Evolutionary conservation across 768 basidiomycete species (phyloP).

Genomic region (Cyathus striatus): DNA sequence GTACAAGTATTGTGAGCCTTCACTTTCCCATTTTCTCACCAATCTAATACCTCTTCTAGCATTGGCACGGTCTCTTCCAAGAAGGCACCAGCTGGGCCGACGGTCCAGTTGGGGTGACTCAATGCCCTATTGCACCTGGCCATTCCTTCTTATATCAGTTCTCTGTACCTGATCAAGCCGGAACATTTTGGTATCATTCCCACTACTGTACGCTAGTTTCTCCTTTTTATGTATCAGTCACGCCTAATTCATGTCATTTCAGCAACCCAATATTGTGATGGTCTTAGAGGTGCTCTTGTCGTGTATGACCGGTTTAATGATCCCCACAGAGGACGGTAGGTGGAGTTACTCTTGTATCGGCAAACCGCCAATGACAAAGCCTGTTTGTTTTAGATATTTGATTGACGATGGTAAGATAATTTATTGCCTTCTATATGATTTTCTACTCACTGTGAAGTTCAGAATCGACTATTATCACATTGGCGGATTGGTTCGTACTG

Average conservation of each 20-base stretch:
- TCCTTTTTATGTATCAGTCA: slow-evolving; percentile 10
- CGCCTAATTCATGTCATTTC: slow-evolving; percentile 21
- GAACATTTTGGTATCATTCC: slow-evolving; percentile 20
- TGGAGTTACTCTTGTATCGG: background rate
- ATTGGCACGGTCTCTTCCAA: slow-evolving; percentile 51
- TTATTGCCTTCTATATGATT: too few species aligned
- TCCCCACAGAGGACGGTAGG: slow-evolving; percentile 11
- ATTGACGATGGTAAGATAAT: slow-evolving; percentile 34
- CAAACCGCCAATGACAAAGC: background rate
- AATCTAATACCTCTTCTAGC: slow-evolving; percentile 14
- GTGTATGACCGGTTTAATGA: slow-evolving; percentile 26
- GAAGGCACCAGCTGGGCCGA: slow-evolving; percentile 35
- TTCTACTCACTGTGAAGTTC: too few species aligned
- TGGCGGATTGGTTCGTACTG: slow-evolving; percentile 28
- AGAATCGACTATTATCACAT: slow-evolving; percentile 33
- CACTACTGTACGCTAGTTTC: slow-evolving; percentile 11
- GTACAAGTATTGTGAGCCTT: slow-evolving; percentile 25
- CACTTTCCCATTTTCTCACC: background rate
- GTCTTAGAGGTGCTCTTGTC: slow-evolving; percentile 35
- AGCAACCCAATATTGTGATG: slow-evolving; percentile 46
- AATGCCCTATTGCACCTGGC: slow-evolving; percentile 40
- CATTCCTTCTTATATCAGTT: slow-evolving; percentile 40
- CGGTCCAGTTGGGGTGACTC: slow-evolving; percentile 34
- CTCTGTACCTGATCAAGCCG: slow-evolving; percentile 13
- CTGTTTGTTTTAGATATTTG: slow-evolving; percentile 1